Conservation (phyloP, 1,139 yeast species). For the Suhomyces panamericanus region DNA sequence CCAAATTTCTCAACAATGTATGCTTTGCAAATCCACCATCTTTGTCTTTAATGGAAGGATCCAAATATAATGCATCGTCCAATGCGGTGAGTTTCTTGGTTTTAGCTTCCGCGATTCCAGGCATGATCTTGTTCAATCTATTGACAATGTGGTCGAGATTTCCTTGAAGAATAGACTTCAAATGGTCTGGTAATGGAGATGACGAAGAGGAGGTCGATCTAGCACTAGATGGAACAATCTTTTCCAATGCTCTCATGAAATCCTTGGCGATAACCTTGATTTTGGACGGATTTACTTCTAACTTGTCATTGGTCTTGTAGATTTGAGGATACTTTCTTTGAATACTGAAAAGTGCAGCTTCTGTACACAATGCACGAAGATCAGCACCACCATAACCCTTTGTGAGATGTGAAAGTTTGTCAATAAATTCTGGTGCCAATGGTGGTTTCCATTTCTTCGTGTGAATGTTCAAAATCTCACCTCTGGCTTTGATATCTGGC, state of each 20-base stretch:
- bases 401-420: constrained; percentile 73
- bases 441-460: constrained; percentile 89
- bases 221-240: constrained; percentile 89
- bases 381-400: constrained; percentile 99
- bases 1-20: constrained; percentile 57
- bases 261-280: constrained; percentile 83
- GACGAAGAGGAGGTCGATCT: constrained; percentile 76
- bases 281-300: constrained; percentile 67
- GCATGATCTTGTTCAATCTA: constrained; percentile 61
- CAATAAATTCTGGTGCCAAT: constrained; percentile 55
- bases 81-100: constrained; percentile 56
- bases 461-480: constrained; percentile 76
- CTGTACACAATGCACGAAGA: constrained; percentile 89
- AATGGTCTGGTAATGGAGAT: constrained; percentile 74
- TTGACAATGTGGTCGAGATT: constrained; percentile 49
- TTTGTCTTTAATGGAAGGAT: constrained; percentile 52
- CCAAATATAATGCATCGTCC: constrained; percentile 71
- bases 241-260: constrained; percentile 82
- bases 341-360: constrained; percentile 88
- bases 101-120: constrained; percentile 26
- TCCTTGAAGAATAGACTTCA: constrained; percentile 59
- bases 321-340: constrained; percentile 95
- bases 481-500: constrained; percentile 80
- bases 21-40: constrained; percentile 74
- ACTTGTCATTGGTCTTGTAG: constrained; percentile 72